These are phyloP conservation scores for Dacryopinax spathularia DNA, from an alignment of 768 basidiomycete genomes.

Conservation along the genomic window DNA sequence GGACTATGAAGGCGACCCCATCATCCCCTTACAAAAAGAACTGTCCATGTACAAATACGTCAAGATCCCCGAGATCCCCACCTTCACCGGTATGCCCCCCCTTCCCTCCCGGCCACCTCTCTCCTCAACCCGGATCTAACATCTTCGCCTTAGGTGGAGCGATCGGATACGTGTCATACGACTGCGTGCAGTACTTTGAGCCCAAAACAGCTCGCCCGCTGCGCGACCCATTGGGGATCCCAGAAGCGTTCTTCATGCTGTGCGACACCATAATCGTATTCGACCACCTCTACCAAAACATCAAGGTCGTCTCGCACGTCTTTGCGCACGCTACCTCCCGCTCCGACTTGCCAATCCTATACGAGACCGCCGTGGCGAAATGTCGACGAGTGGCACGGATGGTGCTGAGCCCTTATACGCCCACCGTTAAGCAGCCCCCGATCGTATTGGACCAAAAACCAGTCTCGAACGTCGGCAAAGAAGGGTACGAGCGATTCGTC, in stretches of 20 bases:
- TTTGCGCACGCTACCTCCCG: slow-evolving; percentile 46
- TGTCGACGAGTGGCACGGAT: slow-evolving; percentile 65
- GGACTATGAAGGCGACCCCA: slow-evolving; percentile 75
- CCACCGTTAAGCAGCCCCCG: slow-evolving; percentile 28
- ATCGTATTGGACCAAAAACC: slow-evolving; percentile 35
- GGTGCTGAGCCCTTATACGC: slow-evolving; percentile 50
- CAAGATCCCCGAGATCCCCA: slow-evolving; percentile 79
- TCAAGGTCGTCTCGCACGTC: slow-evolving; percentile 94
- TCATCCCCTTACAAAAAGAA: slow-evolving; percentile 69
- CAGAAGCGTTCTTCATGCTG: slow-evolving; percentile 94
- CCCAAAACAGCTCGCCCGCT: slow-evolving; percentile 67
- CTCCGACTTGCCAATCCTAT: slow-evolving; percentile 40
- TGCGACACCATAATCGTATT: slow-evolving; percentile 90
- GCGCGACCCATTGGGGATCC: slow-evolving; percentile 69
- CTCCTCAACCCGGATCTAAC: neutral
- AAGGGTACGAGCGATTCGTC: slow-evolving; percentile 82
- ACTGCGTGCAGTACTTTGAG: slow-evolving; percentile 93
- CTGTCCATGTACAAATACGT: slow-evolving; percentile 77
- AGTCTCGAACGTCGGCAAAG: slow-evolving; percentile 83
- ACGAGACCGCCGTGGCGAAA: slow-evolving; percentile 73
- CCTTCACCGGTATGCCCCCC: slow-evolving; percentile 52
- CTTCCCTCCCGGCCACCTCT: neutral
- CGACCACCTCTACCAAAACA: slow-evolving; percentile 87
- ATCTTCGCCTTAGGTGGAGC: slow-evolving; percentile 54
- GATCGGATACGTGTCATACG: slow-evolving; percentile 93